Percentiles rank a stretch among this genome's conserved stretches.
phyloP scores from a whole-genome alignment of 768 basidiomycete genomes.

The Collybia sp. region DNA sequence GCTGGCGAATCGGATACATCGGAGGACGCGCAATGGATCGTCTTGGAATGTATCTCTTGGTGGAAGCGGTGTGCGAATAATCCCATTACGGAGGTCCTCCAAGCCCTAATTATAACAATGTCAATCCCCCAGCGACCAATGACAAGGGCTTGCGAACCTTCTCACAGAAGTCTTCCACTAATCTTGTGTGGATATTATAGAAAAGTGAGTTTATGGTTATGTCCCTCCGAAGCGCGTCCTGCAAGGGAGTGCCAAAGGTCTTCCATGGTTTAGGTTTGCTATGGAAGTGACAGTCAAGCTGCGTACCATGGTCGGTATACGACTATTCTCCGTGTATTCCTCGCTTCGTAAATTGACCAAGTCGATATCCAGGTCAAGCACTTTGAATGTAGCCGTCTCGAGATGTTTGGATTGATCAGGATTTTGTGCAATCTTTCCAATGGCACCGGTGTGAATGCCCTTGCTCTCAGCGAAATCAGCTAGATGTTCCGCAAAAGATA shows the following conservation, averaged over 20 bases:
- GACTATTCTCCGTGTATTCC: constrained; percentile 80
- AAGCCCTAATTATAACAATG: constrained; percentile 51
- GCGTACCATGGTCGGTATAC: constrained; percentile 88
- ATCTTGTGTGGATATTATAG: constrained; percentile 86
- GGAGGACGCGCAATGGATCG: constrained; percentile 89
- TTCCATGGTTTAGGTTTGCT: constrained; percentile 22
- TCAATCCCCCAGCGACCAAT: not conserved
- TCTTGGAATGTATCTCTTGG: constrained; percentile 88
- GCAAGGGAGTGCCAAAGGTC: constrained; percentile 87
- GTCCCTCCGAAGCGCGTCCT: constrained; percentile 90
- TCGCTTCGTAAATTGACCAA: constrained; percentile 93
- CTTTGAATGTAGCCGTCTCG: constrained; percentile 84
- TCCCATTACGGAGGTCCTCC: constrained; percentile 71
- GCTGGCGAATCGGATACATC: constrained; percentile 89
- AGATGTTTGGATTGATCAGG: constrained; percentile 98
- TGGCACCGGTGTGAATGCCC: constrained; percentile 47
- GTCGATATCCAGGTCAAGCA: constrained; percentile 83
- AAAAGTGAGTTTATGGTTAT: constrained; percentile 95
- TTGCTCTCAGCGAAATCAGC: constrained; percentile 53
- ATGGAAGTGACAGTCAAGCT: constrained; percentile 19
- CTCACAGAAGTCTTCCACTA: constrained; percentile 83
- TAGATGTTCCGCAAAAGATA: constrained; percentile 81
- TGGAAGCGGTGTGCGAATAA: constrained; percentile 85
- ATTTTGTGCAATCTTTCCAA: constrained; percentile 87
- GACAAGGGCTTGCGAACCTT: constrained; percentile 40